These are phyloP conservation scores for Silybum marianum DNA, from an alignment of 129 eudicot genomes.

Conservation along the genomic window DNA sequence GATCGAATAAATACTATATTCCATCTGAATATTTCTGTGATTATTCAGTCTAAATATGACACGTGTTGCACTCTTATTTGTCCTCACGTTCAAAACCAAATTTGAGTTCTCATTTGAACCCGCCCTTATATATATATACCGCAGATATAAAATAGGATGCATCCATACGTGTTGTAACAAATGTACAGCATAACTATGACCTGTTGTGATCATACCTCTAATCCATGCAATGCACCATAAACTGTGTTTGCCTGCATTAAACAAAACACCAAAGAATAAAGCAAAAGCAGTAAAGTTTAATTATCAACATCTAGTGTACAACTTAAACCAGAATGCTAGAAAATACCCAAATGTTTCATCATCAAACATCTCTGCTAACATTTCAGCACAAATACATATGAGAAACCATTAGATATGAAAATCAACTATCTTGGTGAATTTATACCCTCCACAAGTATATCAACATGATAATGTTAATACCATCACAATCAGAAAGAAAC, in stretches of 20 bases:
- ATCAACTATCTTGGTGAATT: not conserved
- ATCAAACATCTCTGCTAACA: not conserved
- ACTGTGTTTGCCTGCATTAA: conserved; percentile 83
- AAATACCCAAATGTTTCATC: conserved; percentile 6
- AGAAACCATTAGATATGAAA: not conserved
- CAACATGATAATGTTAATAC: not conserved
- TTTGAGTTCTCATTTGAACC: no score
- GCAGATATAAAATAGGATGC: not conserved
- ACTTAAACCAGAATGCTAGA: conserved; percentile 7
- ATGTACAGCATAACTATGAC: conserved; percentile 2
- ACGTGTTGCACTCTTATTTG: no score
- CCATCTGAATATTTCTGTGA: no score
- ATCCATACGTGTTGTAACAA: not conserved
- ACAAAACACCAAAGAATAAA: conserved; percentile 4
- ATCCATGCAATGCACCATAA: conserved; percentile 91
- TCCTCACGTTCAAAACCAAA: no score
- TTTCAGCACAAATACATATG: not conserved
- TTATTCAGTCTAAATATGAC: no score
- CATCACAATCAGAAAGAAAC: not conserved
- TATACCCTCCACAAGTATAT: not conserved
- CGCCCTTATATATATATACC: not conserved
- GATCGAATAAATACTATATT: no score
- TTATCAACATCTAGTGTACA: not conserved
- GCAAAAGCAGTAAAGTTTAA: not conserved
- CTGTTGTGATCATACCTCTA: conserved; percentile 63